Base-by-base conservation (phyloP, 768 basidiomycete genomes). In the Guyanaporus albipodus region DNA sequence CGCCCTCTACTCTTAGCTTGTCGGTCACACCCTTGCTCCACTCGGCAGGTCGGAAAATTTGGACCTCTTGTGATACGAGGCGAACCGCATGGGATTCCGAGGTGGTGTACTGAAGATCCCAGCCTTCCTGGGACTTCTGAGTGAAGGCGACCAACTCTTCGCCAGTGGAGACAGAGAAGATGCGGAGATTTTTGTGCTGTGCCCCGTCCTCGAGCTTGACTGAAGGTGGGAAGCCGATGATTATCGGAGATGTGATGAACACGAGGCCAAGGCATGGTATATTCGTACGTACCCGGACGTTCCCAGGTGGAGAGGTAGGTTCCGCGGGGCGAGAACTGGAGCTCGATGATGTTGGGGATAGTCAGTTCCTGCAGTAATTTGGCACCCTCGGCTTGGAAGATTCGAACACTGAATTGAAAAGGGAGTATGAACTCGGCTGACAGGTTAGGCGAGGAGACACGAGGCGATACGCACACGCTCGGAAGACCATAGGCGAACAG, bases 271-370 rank as follows among this genome's bases (percentile, higher is more conserved):
- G 37, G 52, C n/a, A 42, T 36, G 48, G 32, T 41, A 33, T 18
- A 31, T 38, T 38, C 37, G 39, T 43, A 66, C 75, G 42, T 59
- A 83, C 83, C 73, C 56, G 87, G 90, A 48, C 96, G 81, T 70
- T 97, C 94, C 91, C 94, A 98, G 38, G 91, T 94, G 43, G 91
- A 94, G 34, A 99, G 62, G 67, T 91, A 97, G 0, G 88, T 91
- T 31, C 91, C 94, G 50, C 87, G 80, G 9, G 96, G 94, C 6
- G 95, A 98, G 69, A 99, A 96, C 58, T 78, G 78, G 57, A 97
- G 64, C 61, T 97, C 96, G 42, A 92, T 64, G 52, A 87, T 77
- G 58, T 85, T 87, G 58, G 85, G 76, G 41, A 89, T 71, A 36
- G 76, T 67, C 50, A 95, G 79, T 61, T 91, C 86, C 55, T 80